Base-by-base conservation (phyloP, 2,329 filamentous ascomycete species). In the Colletotrichum sp. region DNA sequence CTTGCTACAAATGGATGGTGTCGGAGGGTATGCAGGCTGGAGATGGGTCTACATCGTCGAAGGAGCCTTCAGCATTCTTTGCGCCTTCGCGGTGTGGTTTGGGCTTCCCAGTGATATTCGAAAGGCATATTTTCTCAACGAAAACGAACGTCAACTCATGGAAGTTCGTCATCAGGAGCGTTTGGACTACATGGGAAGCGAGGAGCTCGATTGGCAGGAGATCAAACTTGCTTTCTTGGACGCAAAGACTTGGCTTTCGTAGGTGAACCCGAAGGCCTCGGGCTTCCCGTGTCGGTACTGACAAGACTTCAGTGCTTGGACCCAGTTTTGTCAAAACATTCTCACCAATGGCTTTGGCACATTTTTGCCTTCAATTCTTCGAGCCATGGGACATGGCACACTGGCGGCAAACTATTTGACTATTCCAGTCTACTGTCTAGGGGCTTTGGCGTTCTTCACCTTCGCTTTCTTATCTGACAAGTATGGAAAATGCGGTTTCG, bases 211-310 rank as follows among this genome's bases (percentile, higher is more conserved):
- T 27, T 56, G 52, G 52, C 7, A 25, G 13, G 52, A 56, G 25
- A 27, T 56, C 22, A 56, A 56, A 10, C 52, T 27, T 27, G 52
- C 52, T 15, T 56, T 56, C 15, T 16, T 56, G 12, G 52, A 56
- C 13, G 22, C 52, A 25, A 56, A 56, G 22, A 56, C 52, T 15
- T 56, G 52, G 52, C 52, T 56, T 8, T 56, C 52, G 52, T 56
- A 4, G 15, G 52, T 56, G 1, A 1, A 56, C 1, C 1, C 4
- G 4, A 18, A 1, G 27, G 7, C 22, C 22, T 27, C 2, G 5
- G 39, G 9, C 39, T 7, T 0, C 0, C 10, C 4, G 3, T 1
- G 52, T 1, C 4, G 39, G 1, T 43, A 16, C 52, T 56, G 22
- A 56, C 52, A 15, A 25, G 22, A 56, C 0, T 27, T 15, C 0